A percentile compares a stretch with the other conserved stretches of the same genome.
phyloP scores from a whole-genome alignment of 495 filamentous ascomycete genomes.

The Wilcoxina mikolae region DNA sequence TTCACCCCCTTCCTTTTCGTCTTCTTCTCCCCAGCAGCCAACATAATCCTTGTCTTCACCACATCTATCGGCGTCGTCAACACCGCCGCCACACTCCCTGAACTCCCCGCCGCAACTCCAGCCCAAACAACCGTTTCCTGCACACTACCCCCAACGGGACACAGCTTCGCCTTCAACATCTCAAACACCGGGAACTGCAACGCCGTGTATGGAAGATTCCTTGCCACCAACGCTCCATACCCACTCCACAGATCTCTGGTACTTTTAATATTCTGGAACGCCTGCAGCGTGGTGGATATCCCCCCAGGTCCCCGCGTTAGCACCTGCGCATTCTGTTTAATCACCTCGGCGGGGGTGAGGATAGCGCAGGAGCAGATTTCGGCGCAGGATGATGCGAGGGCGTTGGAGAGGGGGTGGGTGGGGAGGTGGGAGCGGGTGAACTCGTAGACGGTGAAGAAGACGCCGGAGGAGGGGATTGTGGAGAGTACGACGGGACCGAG shows the following conservation, averaged over 20 bases:
- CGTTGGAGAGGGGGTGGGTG: conserved; percentile 45
- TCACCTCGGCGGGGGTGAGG: conserved; percentile 74
- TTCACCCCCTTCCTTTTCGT: conserved; percentile 16
- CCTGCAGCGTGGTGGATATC: conserved; percentile 28
- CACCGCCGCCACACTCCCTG: conserved; percentile 54
- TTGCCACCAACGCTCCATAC: conserved; percentile 59
- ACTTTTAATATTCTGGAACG: conserved; percentile 31
- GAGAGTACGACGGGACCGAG: conserved; percentile 77
- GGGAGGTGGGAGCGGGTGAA: conserved; percentile 44
- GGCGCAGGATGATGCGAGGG: conserved; percentile 53
- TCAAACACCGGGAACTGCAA: conserved; percentile 84
- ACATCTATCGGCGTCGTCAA: conserved; percentile 20
- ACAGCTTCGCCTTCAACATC: conserved; percentile 37
- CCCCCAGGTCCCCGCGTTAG: neutral
- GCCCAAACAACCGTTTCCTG: conserved; percentile 45
- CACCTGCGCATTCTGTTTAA: conserved; percentile 90
- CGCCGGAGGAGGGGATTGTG: conserved; percentile 70
- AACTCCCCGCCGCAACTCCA: conserved; percentile 50
- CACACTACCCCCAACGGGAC: conserved; percentile 7
- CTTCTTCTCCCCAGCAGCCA: conserved; percentile 37
- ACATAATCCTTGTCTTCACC: conserved; percentile 25
- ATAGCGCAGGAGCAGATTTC: conserved; percentile 74
- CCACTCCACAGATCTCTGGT: conserved; percentile 50
- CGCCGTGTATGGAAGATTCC: conserved; percentile 76
- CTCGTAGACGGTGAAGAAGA: conserved; percentile 88